phyloP scores from a whole-genome alignment of 2,329 filamentous ascomycete species.

The Lasiodiplodia hormozganensis region DNA sequence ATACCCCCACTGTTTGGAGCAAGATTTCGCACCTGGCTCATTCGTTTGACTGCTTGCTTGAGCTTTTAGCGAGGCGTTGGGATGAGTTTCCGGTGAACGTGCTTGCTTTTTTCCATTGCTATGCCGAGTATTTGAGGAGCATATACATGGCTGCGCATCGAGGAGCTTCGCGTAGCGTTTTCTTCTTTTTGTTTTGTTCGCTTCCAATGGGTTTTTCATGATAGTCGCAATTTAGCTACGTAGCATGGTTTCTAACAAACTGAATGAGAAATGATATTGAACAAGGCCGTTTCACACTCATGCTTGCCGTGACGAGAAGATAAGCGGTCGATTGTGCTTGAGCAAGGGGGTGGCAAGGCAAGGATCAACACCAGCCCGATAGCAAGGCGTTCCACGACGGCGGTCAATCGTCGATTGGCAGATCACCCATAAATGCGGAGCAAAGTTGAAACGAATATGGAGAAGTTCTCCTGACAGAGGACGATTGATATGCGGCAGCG shows the following conservation, averaged over 20 bases:
- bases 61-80: constrained; percentile 27
- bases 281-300: neutral
- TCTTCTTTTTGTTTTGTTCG: neutral
- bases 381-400: neutral
- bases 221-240: neutral
- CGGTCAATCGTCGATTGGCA: neutral
- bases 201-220: neutral
- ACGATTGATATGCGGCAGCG: neutral
- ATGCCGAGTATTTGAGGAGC: neutral
- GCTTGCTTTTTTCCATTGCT: neutral
- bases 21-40: constrained; percentile 15
- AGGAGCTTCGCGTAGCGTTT: neutral
- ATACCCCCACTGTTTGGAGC: constrained; percentile 20
- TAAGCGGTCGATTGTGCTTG: neutral
- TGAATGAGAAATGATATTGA: neutral
- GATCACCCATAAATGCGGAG: neutral
- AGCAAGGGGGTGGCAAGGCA: constrained; percentile 4
- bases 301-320: neutral
- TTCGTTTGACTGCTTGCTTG: constrained; percentile 24
- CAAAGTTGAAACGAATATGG: neutral
- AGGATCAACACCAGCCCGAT: neutral
- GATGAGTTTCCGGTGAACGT: neutral
- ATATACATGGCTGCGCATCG: neutral
- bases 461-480: neutral
- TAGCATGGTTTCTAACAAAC: neutral